phyloP scores from a whole-genome alignment of 306 rosid species.

The Phaseolus lunatus region DNA sequence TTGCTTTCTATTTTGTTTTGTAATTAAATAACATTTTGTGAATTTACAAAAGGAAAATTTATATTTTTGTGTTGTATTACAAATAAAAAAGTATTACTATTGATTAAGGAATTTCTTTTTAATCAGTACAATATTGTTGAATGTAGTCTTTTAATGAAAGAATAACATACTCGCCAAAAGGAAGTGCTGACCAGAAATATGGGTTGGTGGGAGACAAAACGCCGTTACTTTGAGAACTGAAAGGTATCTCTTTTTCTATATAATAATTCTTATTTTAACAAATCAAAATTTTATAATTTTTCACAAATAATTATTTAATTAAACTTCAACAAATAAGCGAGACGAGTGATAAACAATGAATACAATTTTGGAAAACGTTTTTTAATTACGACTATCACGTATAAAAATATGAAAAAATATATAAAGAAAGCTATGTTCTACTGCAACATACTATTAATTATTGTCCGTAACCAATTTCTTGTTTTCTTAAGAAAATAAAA shows the following conservation, averaged over 20 bases:
- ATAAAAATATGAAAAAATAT: no score
- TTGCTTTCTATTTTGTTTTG: no score
- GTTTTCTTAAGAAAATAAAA: not conserved
- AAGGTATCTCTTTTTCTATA: not conserved
- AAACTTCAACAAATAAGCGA: no score
- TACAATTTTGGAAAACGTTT: no score
- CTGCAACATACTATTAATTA: no score
- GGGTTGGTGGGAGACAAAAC: constrained; percentile 57
- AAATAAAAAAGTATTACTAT: not conserved
- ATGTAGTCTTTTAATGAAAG: not conserved
- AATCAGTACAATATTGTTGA: not conserved
- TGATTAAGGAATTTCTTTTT: not conserved
- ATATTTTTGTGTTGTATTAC: no score
- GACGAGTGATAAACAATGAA: no score
- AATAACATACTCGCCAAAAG: not conserved
- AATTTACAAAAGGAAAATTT: no score
- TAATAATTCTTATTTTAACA: not conserved
- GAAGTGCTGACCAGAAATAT: not conserved
- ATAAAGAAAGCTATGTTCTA: no score
- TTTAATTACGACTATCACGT: no score
- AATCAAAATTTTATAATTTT: not conserved
- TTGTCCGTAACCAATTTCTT: no score
- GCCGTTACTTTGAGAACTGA: constrained; percentile 41
- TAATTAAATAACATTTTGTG: no score
- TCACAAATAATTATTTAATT: not conserved